Conservation (phyloP, 208 protist species). For the Wallacemonas rigidus region DNA sequence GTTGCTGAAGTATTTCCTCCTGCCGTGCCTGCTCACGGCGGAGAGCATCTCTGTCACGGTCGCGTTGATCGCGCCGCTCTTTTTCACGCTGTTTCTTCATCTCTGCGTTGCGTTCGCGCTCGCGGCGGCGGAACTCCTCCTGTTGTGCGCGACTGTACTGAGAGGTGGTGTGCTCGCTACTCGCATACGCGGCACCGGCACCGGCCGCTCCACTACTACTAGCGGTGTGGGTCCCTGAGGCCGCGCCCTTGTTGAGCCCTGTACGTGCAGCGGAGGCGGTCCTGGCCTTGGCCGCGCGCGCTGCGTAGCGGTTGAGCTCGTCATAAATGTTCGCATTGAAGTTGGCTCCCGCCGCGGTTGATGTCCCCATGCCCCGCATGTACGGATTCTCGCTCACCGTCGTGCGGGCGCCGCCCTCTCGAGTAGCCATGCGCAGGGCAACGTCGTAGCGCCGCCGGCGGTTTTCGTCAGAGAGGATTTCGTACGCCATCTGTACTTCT, state of each 20-base stretch:
- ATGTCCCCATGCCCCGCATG: constrained; percentile 16
- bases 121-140: constrained; percentile 58
- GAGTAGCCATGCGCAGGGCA: constrained; percentile 65
- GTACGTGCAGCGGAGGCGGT: constrained; percentile 7
- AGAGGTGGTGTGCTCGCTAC: constrained; percentile 13
- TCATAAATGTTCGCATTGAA: constrained; percentile 40
- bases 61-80: constrained; percentile 48
- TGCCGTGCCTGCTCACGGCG: constrained; percentile 49
- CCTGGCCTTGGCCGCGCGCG: constrained; percentile 7
- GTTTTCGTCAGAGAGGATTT: constrained; percentile 94
- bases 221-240: constrained; percentile 15
- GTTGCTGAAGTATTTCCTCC: constrained; percentile 48
- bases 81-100: constrained; percentile 39
- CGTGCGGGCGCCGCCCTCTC: not conserved
- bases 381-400: constrained; percentile 29
- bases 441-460: constrained; percentile 96
- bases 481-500: constrained; percentile 94
- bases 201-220: constrained; percentile 15
- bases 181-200: constrained; percentile 9
- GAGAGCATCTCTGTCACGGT: constrained; percentile 52
- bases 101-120: constrained; percentile 70
- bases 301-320: constrained; percentile 28
- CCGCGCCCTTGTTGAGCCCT: not conserved
- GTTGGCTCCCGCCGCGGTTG: not conserved
- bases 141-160: constrained; percentile 72